Evolutionary conservation across 306 rosid genomes (phyloP), one percentile per base, ranked within the genome.

Genomic region (Nissolia schottii): DNA sequence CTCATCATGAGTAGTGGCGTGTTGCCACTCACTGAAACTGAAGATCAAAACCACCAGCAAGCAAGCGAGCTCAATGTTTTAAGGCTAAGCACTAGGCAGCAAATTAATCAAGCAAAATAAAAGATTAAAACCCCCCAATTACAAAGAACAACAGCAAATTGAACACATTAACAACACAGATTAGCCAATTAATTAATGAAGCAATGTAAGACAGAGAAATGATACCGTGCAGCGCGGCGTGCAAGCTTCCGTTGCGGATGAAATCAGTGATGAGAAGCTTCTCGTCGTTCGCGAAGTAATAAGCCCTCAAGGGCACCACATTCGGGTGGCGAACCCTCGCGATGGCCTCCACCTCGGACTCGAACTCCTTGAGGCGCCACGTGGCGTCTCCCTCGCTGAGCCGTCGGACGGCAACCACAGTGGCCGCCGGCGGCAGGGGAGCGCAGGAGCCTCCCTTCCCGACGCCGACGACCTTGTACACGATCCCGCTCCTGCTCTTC

Each of bases 301-400:
- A 89, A 41, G 97, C 97, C 62, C 96, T 82, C 77, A 91, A 63
- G 14, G 81, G 78, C 9, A 89, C 85, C 19, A 91, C 81, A 64
- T 87, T 91, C 0, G 93, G 93, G 79, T 91, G 97, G 37, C 82
- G 87, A 77, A 91, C 86, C 86, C 77, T 85, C 4, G 86, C 96
- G 5, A 91, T 84, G n/a, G 87, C 81, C 64, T 84, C 97, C 74
- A 89, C 83, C 77, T 89, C 93, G 11, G 70, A 50, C 61, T 87
- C 89, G 55, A 91, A 91, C 29, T 91, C 97, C 86, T 89, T 91
- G 1, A 79, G 76, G 78, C 82, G 65, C 97, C 89, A 91, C 71
- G 96, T 81, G 79, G 88, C 78, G 24, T 89, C 91, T 0, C 86
- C 86, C 34, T 91, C 97, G 41, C 90, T 82, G 53, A 91, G 77